phyloP scores from a whole-genome alignment of 371 early-diverging fungal genomes.

The Blastocladiella emersonii region DNA sequence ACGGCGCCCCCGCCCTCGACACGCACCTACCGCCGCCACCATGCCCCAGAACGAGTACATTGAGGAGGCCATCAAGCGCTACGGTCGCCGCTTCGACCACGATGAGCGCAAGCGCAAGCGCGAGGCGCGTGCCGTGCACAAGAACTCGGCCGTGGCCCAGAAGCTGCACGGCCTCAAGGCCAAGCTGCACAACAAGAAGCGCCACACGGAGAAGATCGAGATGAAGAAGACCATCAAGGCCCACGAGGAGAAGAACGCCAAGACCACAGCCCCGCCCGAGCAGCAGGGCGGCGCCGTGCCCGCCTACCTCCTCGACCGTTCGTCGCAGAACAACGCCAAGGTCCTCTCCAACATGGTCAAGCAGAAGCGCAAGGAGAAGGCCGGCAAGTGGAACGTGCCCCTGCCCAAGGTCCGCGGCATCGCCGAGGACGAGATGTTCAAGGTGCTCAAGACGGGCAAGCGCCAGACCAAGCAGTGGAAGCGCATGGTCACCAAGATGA shows the following conservation, averaged over 20 bases:
- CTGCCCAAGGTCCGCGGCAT: conserved; percentile 97
- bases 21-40: too few species aligned
- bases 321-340: conserved; percentile 90
- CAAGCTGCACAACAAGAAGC: conserved; percentile 97
- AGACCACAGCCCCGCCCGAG: conserved; percentile 48
- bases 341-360: conserved; percentile 98
- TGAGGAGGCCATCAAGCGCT: conserved; percentile 95
- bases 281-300: conserved; percentile 87
- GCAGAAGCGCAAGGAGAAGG: conserved; percentile 99
- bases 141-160: conserved; percentile 79
- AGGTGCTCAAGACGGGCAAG: conserved; percentile 96
- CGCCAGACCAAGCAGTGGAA: conserved; percentile 95
- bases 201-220: conserved; percentile 98
- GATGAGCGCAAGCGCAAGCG: conserved; percentile 95
- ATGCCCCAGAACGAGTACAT: conserved; percentile 99
- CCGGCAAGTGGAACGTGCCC: conserved; percentile 97
- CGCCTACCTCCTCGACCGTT: conserved; percentile 97
- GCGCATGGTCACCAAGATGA: conserved; percentile 98
- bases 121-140: conserved; percentile 89
- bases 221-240: conserved; percentile 98
- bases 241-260: conserved; percentile 90
- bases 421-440: conserved; percentile 99
- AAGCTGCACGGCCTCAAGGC: conserved; percentile 98
- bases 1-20: too few species aligned
- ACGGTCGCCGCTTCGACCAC: conserved; percentile 95